Percentiles rank a stretch among this genome's conserved stretches.
Conservation (phyloP, 805 yeast genomes). For the Barnettozyma populi region DNA sequence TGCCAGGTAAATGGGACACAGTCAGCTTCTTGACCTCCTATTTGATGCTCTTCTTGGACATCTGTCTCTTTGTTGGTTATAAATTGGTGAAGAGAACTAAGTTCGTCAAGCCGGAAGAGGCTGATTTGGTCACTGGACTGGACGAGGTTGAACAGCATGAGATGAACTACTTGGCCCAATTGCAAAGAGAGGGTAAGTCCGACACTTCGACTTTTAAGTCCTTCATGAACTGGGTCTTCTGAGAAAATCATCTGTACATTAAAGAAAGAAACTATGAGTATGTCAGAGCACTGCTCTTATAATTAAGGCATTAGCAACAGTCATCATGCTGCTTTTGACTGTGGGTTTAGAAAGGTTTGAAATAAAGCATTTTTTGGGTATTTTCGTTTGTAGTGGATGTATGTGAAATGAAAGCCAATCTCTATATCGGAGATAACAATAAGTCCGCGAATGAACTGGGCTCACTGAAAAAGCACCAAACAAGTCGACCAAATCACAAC, state of each 20-base stretch:
- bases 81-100: slow-evolving; percentile 43
- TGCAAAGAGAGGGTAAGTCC: slow-evolving; percentile 4
- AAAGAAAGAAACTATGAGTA: background rate
- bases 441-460: background rate
- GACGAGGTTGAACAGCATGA: slow-evolving; percentile 38
- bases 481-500: background rate
- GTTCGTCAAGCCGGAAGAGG: slow-evolving; percentile 39
- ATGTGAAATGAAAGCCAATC: too few relatives aligned
- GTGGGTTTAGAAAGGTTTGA: background rate
- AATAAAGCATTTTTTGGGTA: too few relatives aligned
- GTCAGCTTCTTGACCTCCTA: slow-evolving; percentile 64
- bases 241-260: background rate
- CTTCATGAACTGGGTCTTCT: slow-evolving; percentile 16
- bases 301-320: background rate
- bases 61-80: slow-evolving; percentile 42
- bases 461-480: background rate
- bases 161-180: slow-evolving; percentile 17
- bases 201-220: background rate
- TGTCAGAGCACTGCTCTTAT: too few relatives aligned
- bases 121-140: slow-evolving; percentile 44
- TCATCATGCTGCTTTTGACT: background rate
- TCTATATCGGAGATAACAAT: background rate
- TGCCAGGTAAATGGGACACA: slow-evolving; percentile 64
- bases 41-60: slow-evolving; percentile 59
- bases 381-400: too few relatives aligned